Base-by-base conservation (phyloP, 2,329 filamentous ascomycete genomes). In the Botrytis tulipae region DNA sequence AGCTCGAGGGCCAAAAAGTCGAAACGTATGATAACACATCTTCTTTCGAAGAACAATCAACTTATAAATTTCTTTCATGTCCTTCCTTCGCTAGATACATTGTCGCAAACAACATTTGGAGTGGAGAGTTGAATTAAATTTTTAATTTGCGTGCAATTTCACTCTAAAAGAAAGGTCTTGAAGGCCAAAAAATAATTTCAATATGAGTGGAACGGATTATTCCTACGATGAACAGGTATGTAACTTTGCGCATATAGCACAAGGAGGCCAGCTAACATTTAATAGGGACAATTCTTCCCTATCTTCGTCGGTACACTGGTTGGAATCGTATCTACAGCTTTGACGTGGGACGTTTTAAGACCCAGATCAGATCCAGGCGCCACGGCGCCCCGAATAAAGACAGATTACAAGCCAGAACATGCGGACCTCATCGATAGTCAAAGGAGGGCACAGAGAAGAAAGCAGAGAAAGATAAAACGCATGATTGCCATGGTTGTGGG, bases 261-360 rank as follows among this genome's bases (percentile, higher is more conserved):
- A 59, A 63, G 54, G 4, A 29, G 14, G 42, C 40, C 66, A 70
- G 51, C 76, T 79, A 75, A 78, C 59, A 40, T 46, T 18, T 69
- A 46, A 51, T 75, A 96, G 89, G 95, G 94, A 80, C 93, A 98
- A 89, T 98, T 98, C 87, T 99, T 98, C 87, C 96, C 97, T 78
- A 97, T 97, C 89, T 99, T 99, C 87, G 92, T 98, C 84, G 91
- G 98, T 82, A 98, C 95, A 61, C 88, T 98, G 80, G 90, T 92
- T 76, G 91, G 91, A 80, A 90, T 99, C 78, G 88, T 98, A 83
- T 98, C 96, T 48, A 85, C 97, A 74, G 95, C 95, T 75, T 88
- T 97, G 80, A 97, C 95, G 80, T 97, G 97, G 84, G 93, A 91
- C 77, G 90, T 97, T 78, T 87, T 98, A 80, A 92, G 91, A 82